A percentile compares a stretch with the other conserved stretches of the same genome.
Conservation (phyloP, 2,329 filamentous ascomycete genomes). For the Colletotrichum sp. region DNA sequence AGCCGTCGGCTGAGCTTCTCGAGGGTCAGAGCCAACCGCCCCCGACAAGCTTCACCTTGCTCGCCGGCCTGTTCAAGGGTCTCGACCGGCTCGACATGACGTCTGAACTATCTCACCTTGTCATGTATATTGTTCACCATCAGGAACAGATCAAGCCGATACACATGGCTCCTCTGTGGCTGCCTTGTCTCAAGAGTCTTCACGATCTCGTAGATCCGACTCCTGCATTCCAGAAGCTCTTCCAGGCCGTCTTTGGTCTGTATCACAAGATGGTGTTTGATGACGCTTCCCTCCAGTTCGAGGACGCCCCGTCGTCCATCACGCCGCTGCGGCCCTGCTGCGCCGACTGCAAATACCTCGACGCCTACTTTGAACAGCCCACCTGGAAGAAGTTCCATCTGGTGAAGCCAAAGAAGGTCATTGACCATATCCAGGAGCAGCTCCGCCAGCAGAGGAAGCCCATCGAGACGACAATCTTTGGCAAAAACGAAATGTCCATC, state of each 20-base stretch:
- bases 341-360: not conserved
- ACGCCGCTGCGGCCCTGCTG: slow-evolving; percentile 6
- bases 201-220: slow-evolving; percentile 4
- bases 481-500: not conserved
- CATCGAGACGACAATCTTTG: not conserved
- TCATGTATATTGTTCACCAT: not conserved
- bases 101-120: not conserved
- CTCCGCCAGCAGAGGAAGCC: slow-evolving; percentile 8
- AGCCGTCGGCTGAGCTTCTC: not conserved
- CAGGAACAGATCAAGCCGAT: slow-evolving; percentile 4
- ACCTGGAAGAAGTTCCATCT: slow-evolving; percentile 8
- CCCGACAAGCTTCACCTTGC: not conserved
- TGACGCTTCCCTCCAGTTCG: not conserved
- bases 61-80: slow-evolving; percentile 10
- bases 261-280: slow-evolving; percentile 8
- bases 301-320: not conserved
- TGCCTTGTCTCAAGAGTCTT: not conserved
- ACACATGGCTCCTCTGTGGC: slow-evolving; percentile 8
- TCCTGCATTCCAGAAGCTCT: not conserved
- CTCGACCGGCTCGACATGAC: slow-evolving; percentile 7
- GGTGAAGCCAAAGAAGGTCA: not conserved
- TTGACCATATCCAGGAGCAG: not conserved
- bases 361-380: slow-evolving; percentile 9
- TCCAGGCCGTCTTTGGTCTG: not conserved
- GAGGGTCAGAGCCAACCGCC: not conserved